Percentiles rank a stretch among this genome's conserved stretches.
These are phyloP conservation scores for Solanum paucissectum DNA, from an alignment of 257 asterid genomes.

Conservation along the genomic window DNA sequence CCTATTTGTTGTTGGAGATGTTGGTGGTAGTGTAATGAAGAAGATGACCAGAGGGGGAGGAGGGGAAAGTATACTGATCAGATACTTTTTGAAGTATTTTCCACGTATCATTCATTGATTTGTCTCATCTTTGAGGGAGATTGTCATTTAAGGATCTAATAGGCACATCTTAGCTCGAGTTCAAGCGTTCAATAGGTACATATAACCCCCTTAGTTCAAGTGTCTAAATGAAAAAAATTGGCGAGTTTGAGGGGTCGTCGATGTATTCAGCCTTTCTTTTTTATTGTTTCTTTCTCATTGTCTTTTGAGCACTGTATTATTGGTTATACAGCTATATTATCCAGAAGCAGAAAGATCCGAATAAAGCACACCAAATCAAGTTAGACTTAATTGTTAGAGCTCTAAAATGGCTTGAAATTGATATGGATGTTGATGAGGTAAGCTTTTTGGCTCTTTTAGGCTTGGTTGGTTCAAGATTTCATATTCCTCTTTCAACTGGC, in stretches of 20 bases:
- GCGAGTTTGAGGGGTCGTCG: neutral
- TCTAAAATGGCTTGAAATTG: conserved; percentile 81
- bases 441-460: neutral
- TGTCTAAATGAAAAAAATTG: neutral
- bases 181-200: neutral
- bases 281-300: neutral
- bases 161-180: neutral
- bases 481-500: neutral
- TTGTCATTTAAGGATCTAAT: neutral
- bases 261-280: neutral
- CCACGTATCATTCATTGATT: neutral
- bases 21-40: neutral
- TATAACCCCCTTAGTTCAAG: neutral
- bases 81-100: neutral
- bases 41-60: neutral
- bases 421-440: conserved; percentile 94
- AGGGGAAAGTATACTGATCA: neutral
- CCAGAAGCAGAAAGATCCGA: conserved; percentile 80
- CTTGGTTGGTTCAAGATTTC: neutral
- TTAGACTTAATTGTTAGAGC: conserved; percentile 80
- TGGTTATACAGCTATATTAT: conserved; percentile 45
- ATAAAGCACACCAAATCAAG: conserved; percentile 85
- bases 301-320: neutral
- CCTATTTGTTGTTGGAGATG: neutral
- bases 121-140: neutral